Percentiles rank a stretch among this genome's conserved stretches.
Evolutionary conservation across 2,329 filamentous ascomycete genomes (phyloP).

Genomic region (Scedosporium aurantiacum): DNA sequence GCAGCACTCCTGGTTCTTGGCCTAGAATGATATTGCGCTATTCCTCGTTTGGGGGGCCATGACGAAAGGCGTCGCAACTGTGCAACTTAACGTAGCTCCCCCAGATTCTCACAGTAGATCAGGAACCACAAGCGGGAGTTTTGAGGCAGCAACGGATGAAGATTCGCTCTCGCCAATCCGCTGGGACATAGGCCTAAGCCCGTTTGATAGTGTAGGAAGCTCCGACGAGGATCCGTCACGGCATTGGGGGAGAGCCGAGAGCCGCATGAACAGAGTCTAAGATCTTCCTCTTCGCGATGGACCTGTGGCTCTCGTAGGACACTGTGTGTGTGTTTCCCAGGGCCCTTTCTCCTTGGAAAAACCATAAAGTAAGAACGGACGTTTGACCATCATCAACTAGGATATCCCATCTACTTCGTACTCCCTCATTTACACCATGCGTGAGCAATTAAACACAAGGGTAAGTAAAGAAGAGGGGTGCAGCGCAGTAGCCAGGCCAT

Average conservation of each 20-base stretch:
- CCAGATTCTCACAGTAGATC: neutral
- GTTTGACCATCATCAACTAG: neutral
- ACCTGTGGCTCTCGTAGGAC: neutral
- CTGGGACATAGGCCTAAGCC: neutral
- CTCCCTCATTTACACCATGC: neutral
- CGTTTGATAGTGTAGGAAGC: no score
- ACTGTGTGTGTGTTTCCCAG: no score
- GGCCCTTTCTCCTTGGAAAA: neutral
- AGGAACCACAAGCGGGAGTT: neutral
- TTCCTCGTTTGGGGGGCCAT: neutral
- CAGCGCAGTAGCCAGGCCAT: neutral
- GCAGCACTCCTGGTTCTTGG: neutral
- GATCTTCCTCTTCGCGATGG: neutral
- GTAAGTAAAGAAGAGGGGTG: neutral
- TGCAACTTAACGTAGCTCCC: neutral
- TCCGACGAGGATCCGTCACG: neutral
- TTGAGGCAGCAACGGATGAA: neutral
- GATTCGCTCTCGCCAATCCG: neutral
- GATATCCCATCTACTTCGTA: no score
- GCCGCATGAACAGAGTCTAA: neutral
- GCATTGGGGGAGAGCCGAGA: neutral
- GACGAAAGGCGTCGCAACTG: neutral
- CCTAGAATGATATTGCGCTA: neutral
- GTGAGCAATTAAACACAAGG: neutral
- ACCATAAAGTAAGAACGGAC: neutral